phyloP scores from a whole-genome alignment of 2,329 filamentous ascomycete species.

The Corniculantispora saksenae region DNA sequence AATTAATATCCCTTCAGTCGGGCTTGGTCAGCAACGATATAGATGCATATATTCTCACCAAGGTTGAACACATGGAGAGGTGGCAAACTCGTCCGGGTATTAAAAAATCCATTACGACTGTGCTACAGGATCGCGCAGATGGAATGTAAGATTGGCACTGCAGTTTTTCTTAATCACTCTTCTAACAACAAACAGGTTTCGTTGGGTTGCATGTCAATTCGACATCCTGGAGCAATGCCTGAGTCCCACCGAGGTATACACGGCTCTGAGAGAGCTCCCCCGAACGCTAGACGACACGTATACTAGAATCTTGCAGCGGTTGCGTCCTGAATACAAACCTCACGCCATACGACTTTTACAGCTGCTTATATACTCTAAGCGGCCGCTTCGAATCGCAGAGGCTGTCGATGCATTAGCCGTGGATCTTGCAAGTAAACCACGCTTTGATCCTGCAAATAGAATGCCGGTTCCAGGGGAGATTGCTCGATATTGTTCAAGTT shows the following conservation, averaged over 20 bases:
- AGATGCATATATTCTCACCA: neutral
- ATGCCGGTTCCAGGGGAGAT: slow-evolving; percentile 1
- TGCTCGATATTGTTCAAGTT: slow-evolving; percentile 3
- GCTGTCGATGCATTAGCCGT: slow-evolving; percentile 1
- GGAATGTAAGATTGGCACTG: neutral
- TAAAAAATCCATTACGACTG: neutral
- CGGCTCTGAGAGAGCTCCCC: neutral
- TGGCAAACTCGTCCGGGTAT: slow-evolving; percentile 1
- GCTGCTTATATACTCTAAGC: slow-evolving; percentile 7
- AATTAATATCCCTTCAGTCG: slow-evolving; percentile 8
- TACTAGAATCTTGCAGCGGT: neutral
- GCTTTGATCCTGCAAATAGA: neutral
- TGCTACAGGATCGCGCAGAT: neutral
- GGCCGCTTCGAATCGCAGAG: slow-evolving; percentile 10
- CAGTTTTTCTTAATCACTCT: neutral
- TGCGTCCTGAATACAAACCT: neutral
- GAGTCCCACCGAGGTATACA: neutral
- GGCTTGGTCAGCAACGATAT: neutral
- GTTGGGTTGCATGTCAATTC: slow-evolving; percentile 18
- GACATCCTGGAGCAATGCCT: slow-evolving; percentile 12
- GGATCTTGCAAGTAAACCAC: neutral
- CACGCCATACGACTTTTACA: slow-evolving; percentile 9
- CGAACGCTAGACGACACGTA: slow-evolving; percentile 12
- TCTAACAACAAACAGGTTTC: neutral
- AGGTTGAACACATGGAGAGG: neutral